These are phyloP conservation scores for Martensiomyces pterosporus DNA, from an alignment of 192 early-diverging fungal genomes.

Conservation along the genomic window DNA sequence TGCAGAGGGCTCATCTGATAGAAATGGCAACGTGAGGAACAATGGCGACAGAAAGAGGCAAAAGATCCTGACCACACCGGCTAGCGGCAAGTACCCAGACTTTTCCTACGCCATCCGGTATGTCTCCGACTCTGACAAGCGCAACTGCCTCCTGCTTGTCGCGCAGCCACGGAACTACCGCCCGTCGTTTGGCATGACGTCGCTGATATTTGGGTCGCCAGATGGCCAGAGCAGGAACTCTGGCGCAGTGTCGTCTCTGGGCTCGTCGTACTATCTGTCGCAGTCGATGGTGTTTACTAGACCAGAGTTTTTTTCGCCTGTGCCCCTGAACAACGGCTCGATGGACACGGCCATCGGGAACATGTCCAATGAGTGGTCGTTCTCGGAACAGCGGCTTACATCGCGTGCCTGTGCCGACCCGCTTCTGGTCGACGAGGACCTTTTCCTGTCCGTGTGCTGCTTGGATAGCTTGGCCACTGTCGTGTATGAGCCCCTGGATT, in stretches of 20 bases:
- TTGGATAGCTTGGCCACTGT: conserved; percentile 18
- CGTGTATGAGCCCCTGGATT: conserved; percentile 33
- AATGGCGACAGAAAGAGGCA: no score
- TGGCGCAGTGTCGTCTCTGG: conserved; percentile 16
- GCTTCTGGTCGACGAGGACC: conserved; percentile 29
- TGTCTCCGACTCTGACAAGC: conserved; percentile 45
- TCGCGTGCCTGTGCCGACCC: conserved; percentile 41
- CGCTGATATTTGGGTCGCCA: conserved; percentile 27
- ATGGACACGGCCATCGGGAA: background rate
- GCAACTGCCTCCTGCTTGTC: conserved; percentile 32
- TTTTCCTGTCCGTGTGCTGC: conserved; percentile 31
- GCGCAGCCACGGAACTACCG: conserved; percentile 34
- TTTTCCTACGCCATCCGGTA: conserved; percentile 28
- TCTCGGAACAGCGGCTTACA: conserved; percentile 29
- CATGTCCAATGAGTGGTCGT: conserved; percentile 24
- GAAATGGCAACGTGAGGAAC: background rate
- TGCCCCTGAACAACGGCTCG: conserved; percentile 14
- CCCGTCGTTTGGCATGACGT: conserved; percentile 43
- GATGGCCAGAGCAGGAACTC: background rate
- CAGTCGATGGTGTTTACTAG: conserved; percentile 36
- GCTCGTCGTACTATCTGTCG: conserved; percentile 27
- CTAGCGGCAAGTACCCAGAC: conserved; percentile 2
- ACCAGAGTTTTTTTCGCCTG: conserved; percentile 35
- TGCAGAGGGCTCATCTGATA: background rate
- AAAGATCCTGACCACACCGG: no score